Evolutionary conservation across 495 filamentous ascomycete species (phyloP), one percentile per base, ranked within the genome.

Genomic region (Staphylotrichum tortipilum): DNA sequence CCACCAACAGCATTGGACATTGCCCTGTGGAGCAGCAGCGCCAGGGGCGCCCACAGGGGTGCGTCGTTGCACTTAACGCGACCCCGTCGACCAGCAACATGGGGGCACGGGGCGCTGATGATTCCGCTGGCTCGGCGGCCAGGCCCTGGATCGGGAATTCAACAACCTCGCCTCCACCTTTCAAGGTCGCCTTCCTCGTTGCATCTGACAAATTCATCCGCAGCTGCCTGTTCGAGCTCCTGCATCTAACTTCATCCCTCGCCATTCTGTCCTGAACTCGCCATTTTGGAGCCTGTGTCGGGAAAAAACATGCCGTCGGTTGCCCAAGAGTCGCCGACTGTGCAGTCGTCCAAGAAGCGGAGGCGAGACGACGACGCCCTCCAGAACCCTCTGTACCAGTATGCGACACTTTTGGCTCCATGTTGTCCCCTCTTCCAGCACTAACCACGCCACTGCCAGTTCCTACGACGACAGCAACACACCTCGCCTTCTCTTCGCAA

Each of bases 301-400:
- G 0, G 3, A 23, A 34, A 48, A 15, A 48, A 39, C 37, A 68
- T 68, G 65, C 65, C 65, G 29, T 66, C 65, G 15, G 57, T 66
- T 22, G 45, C 63, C 29, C 55, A 66, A 37, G 55, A 64, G 23
- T 33, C 54, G 12, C 50, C 53, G 18, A 30, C 60, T 19, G 52
- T 60, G 38, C 53, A 57, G 23, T 46, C 54, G 39, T 50, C 53
- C 49, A 72, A 61, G 58, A 74, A 73, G 58, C 58, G 70, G 50
- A 66, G 64, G 49, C 68, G 67, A 49, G 69, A 71, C 26, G 69
- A 53, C 50, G 38, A 30, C 48, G 45, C 55, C 42, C 52, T 55
- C 41, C 67, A 67, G 46, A 19, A 60, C 33, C 50, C 57, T 56
- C 54, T 68, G 64, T 68, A n/a, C n/a, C n/a, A n/a, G n/a, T n/a